phyloP scores from a whole-genome alignment of 306 rosid species.

The Gleditsia sinensis region DNA sequence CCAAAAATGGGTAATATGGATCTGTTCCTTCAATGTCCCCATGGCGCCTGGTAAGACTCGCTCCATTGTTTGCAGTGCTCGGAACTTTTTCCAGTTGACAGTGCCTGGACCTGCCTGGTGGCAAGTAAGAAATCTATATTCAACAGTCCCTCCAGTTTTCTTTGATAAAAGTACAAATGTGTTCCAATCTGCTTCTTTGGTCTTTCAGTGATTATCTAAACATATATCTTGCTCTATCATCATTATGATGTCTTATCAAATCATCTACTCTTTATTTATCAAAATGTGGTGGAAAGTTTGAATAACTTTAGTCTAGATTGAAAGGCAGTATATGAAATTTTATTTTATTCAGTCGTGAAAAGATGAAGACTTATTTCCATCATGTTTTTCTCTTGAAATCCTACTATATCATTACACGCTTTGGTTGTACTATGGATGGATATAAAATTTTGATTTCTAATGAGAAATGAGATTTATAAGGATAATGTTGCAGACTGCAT shows the following conservation, averaged over 20 bases:
- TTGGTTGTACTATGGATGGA: not conserved
- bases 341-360: not conserved
- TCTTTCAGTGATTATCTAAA: conserved; percentile 8
- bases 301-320: not conserved
- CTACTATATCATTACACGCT: not conserved
- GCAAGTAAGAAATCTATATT: conserved; percentile 64
- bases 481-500: not conserved
- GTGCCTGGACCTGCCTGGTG: conserved; percentile 98
- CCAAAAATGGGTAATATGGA: conserved; percentile 94
- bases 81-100: conserved; percentile 88
- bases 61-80: conserved; percentile 94
- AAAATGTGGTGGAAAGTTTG: not conserved
- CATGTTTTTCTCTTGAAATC: not conserved
- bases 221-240: not conserved
- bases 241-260: not conserved
- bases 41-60: conserved; percentile 98
- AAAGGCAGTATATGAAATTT: no score
- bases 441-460: not conserved
- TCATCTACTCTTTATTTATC: not conserved
- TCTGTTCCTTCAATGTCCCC: conserved; percentile 94
- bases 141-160: not conserved
- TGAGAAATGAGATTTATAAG: not conserved
- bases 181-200: not conserved
- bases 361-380: not conserved
- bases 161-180: not conserved